Evolutionary conservation across 2,329 filamentous ascomycete genomes (phyloP).

Genomic region (Fusarium phyllophilum): DNA sequence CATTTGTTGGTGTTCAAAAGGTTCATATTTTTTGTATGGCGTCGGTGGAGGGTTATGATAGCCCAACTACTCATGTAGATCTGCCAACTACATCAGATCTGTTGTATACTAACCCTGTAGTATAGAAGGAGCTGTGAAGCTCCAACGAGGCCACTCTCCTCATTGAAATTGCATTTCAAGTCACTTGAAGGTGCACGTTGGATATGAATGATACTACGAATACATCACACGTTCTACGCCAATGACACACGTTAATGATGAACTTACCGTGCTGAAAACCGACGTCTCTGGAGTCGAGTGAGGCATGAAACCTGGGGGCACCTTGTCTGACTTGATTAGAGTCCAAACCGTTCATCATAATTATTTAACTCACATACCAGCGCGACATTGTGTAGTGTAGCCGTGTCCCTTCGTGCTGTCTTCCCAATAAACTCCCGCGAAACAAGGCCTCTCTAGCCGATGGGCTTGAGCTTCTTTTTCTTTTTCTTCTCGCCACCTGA

Average conservation of each 20-base stretch:
- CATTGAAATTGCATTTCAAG: constrained; percentile 38
- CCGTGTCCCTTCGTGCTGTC: constrained; percentile 17
- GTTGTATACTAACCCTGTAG: constrained; percentile 49
- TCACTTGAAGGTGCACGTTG: constrained; percentile 4
- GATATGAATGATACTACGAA: constrained; percentile 15
- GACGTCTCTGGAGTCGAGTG: constrained; percentile 12
- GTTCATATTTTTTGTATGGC: constrained; percentile 47
- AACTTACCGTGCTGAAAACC: constrained; percentile 34
- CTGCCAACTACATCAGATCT: constrained; percentile 40
- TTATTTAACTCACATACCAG: constrained; percentile 48
- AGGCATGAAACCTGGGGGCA: constrained; percentile 17
- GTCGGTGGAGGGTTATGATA: constrained; percentile 43
- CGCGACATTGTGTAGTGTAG: constrained; percentile 24
- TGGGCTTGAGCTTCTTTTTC: constrained; percentile 76
- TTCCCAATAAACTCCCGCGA: constrained; percentile 16
- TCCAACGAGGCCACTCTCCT: constrained; percentile 51
- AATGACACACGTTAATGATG: neutral
- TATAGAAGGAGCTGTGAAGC: constrained; percentile 45
- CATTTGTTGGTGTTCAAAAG: constrained; percentile 54
- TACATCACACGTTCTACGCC: constrained; percentile 9
- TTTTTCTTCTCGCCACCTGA: constrained; percentile 70
- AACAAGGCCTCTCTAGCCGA: constrained; percentile 55
- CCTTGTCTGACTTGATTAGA: constrained; percentile 47
- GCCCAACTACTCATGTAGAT: constrained; percentile 43
- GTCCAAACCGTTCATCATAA: constrained; percentile 43